phyloP scores from a whole-genome alignment of 129 eudicot genomes.

The Lonicera japonica region DNA sequence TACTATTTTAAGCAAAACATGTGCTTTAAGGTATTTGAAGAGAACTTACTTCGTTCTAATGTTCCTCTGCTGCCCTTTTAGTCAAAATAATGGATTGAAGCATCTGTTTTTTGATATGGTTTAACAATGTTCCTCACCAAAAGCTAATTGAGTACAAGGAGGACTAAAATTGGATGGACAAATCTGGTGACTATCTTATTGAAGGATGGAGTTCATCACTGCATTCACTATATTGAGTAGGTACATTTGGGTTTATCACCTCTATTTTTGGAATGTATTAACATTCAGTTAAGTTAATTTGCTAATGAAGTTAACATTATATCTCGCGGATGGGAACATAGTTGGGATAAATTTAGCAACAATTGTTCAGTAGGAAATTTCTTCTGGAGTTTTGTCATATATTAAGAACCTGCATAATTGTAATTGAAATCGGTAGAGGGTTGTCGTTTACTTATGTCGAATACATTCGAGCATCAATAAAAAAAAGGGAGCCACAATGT shows the following conservation, averaged over 20 bases:
- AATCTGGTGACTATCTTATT: slow-evolving; percentile 62
- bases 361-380: too few species aligned
- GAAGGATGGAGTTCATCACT: slow-evolving; percentile 75
- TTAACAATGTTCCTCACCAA: slow-evolving; percentile 91
- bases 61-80: background rate
- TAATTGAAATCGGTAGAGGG: too few species aligned
- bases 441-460: too few species aligned
- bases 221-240: slow-evolving; percentile 69
- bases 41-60: background rate
- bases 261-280: slow-evolving; percentile 1
- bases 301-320: too few species aligned
- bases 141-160: slow-evolving; percentile 97
- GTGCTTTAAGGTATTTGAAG: background rate
- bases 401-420: too few species aligned
- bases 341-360: too few species aligned
- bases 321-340: too few species aligned
- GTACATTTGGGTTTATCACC: slow-evolving; percentile 25
- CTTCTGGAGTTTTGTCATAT: too few species aligned
- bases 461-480: too few species aligned
- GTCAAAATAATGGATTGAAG: background rate
- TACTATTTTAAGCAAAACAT: too few species aligned
- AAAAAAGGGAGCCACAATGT: too few species aligned
- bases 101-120: slow-evolving; percentile 63
- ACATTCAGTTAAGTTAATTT: too few species aligned
- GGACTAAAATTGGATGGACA: slow-evolving; percentile 86